phyloP scores from a whole-genome alignment of 768 basidiomycete genomes.

The Xerocomus brunneocitrinus region DNA sequence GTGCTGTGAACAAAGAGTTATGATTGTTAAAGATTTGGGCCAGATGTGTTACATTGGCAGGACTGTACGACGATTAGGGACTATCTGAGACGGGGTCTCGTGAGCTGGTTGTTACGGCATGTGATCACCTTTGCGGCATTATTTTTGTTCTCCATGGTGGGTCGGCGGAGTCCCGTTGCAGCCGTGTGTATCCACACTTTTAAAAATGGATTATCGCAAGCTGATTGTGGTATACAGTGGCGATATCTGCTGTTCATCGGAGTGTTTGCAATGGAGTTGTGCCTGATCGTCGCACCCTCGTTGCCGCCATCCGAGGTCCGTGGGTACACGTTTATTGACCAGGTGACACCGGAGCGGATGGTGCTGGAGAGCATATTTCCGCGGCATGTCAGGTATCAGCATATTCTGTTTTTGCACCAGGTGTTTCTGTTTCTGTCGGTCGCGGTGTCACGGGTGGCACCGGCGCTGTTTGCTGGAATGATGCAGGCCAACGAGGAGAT shows the following conservation, averaged over 20 bases:
- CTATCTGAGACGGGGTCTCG: constrained; percentile 61
- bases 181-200: constrained; percentile 49
- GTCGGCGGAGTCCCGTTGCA: constrained; percentile 53
- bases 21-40: constrained; percentile 58
- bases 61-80: constrained; percentile 66
- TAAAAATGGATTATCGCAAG: constrained; percentile 4
- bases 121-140: constrained; percentile 54
- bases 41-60: constrained; percentile 63
- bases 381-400: constrained; percentile 65
- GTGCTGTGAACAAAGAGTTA: background rate
- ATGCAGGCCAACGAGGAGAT: constrained; percentile 25
- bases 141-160: constrained; percentile 59
- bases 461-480: constrained; percentile 51
- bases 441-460: constrained; percentile 66
- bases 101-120: constrained; percentile 62
- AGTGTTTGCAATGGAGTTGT: constrained; percentile 58
- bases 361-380: constrained; percentile 51
- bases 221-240: constrained; percentile 50
- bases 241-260: constrained; percentile 68
- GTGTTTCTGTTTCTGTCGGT: constrained; percentile 71
- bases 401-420: constrained; percentile 73
- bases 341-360: constrained; percentile 10
- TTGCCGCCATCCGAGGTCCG: constrained; percentile 5
- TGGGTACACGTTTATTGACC: constrained; percentile 24
- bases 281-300: constrained; percentile 54